Percentiles rank a stretch among this genome's conserved stretches.
Evolutionary conservation across 108 stramenopile species (phyloP).

Genomic region (Cyclotella cryptica): DNA sequence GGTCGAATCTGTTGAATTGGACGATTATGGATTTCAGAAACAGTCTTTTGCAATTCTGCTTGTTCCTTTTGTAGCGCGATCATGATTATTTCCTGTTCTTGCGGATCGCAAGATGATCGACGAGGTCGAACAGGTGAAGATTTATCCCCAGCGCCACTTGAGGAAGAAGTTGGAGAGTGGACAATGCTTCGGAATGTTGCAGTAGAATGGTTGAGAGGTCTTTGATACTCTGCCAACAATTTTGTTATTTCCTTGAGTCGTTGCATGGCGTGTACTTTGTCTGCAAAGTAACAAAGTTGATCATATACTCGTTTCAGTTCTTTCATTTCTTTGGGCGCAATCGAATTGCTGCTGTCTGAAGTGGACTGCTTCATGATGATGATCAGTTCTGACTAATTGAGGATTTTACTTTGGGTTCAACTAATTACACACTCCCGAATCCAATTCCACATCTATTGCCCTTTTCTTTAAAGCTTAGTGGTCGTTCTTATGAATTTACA

Average conservation of each 20-base stretch:
- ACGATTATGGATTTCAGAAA: constrained; percentile 41
- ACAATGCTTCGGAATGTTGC: constrained; percentile 21
- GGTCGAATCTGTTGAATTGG: constrained; percentile 56
- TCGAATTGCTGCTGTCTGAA: constrained; percentile 26
- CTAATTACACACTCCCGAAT: no score
- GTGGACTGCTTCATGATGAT: constrained; percentile 20
- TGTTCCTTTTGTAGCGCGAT: constrained; percentile 40
- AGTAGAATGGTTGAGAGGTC: constrained; percentile 30
- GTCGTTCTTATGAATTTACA: no score
- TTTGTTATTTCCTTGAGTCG: constrained; percentile 39
- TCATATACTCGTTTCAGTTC: constrained; percentile 60
- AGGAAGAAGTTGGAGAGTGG: not conserved
- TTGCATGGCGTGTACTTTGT: constrained; percentile 47
- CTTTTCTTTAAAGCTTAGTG: no score
- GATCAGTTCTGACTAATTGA: not conserved
- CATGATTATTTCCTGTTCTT: constrained; percentile 22
- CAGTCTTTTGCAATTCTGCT: constrained; percentile 29
- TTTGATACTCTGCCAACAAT: constrained; percentile 30
- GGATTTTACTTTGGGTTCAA: not conserved
- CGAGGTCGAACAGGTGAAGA: constrained; percentile 1
- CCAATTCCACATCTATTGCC: no score
- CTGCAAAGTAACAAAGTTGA: constrained; percentile 56
- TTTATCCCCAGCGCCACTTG: not conserved
- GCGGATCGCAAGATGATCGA: constrained; percentile 12
- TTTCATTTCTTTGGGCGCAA: constrained; percentile 59